Evolutionary conservation across 2,329 filamentous ascomycete genomes (phyloP), one percentile per base, ranked within the genome.

Genomic region (Colletotrichum siamense): DNA sequence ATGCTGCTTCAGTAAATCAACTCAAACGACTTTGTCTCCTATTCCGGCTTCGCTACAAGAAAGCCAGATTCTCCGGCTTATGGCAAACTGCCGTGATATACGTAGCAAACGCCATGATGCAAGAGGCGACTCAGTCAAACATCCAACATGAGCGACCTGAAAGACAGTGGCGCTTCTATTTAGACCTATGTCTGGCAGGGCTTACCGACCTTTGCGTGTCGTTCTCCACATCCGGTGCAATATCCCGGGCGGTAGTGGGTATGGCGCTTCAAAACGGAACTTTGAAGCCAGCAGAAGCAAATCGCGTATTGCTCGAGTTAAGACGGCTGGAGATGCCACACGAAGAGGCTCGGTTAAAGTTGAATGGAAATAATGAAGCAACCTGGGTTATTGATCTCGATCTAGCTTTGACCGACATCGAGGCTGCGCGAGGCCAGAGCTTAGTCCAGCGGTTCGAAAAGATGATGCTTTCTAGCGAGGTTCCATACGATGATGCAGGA

Each of bases 1-100:
- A 75, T 36, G 32, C 62, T 0, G 69, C 69, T 2, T 75, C 73
- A 12, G 36, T 67, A 4, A 36, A 57, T 2, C 69, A 75, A 63
- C 73, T 75, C 2, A 75, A 73, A 15, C 73, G 69, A 7, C 69
- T 75, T 1, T 62, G 72, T 6, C 63, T 75, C 2, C 2, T 75
- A 5, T 68, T 62, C 10, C 62, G 73, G 7, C 61, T 75, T 2
- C 34, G 4, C 1, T 63, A 57, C 62, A 62, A 28, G 4, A 61
- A 18, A 16, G 73, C 62, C 5, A 18, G 36, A 6, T 34, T 61
- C 16, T 75, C 73, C 5, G 28, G 62, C 8, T n/a, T 73, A 8
- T 75, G 73, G 69, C 70, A 76, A 13, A 74, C 57, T 8, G 55
- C 32, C 6, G 57, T 69, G 18, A 32, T 76, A 7, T 74, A 74